These are phyloP conservation scores for Suillus subluteus DNA, from an alignment of 768 basidiomycete genomes.

Conservation along the genomic window DNA sequence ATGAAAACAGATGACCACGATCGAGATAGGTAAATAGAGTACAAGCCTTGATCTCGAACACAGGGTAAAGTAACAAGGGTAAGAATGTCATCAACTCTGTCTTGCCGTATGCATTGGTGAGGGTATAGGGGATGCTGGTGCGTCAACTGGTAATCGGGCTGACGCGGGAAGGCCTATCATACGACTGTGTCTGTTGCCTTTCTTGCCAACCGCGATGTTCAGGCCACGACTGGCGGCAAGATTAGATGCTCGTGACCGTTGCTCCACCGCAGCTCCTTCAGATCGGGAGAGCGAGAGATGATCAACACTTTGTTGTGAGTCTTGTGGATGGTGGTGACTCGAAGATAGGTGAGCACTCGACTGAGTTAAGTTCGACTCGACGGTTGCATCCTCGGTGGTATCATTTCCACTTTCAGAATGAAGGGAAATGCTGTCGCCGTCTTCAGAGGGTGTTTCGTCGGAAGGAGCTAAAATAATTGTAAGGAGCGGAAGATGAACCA, in stretches of 20 bases:
- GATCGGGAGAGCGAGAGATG: conserved; percentile 21
- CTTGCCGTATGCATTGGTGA: conserved; percentile 29
- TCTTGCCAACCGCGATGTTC: conserved; percentile 61
- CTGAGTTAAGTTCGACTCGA: conserved; percentile 46
- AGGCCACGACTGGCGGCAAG: conserved; percentile 73
- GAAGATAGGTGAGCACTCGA: conserved; percentile 44
- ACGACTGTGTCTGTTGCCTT: conserved; percentile 65
- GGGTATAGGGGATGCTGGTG: conserved; percentile 16
- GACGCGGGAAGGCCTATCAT: conserved; percentile 65
- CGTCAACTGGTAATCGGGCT: conserved; percentile 31
- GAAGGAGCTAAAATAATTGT: conserved; percentile 38
- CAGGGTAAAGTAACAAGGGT: not conserved
- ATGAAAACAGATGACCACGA: conserved; percentile 21
- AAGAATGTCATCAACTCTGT: conserved; percentile 21
- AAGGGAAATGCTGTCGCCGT: conserved; percentile 67
- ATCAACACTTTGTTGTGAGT: conserved; percentile 32
- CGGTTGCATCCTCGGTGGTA: conserved; percentile 59
- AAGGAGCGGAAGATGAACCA: conserved; percentile 14
- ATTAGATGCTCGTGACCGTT: conserved; percentile 55
- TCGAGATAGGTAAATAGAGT: conserved; percentile 18
- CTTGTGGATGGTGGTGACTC: conserved; percentile 39
- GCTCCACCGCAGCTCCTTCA: conserved; percentile 37
- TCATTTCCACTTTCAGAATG: conserved; percentile 80
- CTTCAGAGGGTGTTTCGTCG: conserved; percentile 69
- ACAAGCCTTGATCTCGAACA: not conserved